Evolutionary conservation across 2,329 filamentous ascomycete genomes (phyloP), one percentile per base, ranked within the genome.

Genomic region (Botryotinia narcissicola): DNA sequence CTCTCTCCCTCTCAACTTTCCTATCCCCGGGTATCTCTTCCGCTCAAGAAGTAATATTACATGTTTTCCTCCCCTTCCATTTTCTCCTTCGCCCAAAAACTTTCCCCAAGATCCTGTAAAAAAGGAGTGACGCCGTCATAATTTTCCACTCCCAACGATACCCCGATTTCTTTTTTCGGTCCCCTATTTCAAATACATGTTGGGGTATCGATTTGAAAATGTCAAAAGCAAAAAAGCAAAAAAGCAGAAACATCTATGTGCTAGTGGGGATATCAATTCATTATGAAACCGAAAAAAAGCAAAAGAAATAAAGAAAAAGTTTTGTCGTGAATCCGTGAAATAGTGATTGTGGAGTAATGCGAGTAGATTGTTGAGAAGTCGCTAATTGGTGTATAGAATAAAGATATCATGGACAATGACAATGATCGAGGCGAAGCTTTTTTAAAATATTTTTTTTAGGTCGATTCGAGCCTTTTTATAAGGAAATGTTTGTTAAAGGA

Each of bases 401-500:
- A 42, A 35, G 35, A 64, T 44, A 72, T 74, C 40, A 32, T 62
- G 44, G 62, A 72, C 54, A 69, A 59, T 61, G 42, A 72, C 70
- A 25, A 57, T 51, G 29, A 54, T 70, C 32, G 67, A 71, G 46
- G 40, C 29, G 46, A 71, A 57, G 67, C 59, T 42, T n/a, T 60
- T 70, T 73, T 54, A 42, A 12, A 35, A 35, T 35, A 10, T n/a
- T 4, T 10, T 42, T 42, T 42, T 70, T 70, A n/a, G 51, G 60
- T 59, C 44, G 67, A 72, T 25, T 67, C n/a, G 70, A 72, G 29
- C 51, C n/a, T 54, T 29, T 51, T 60, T 18, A 51, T 51, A 81
- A 78, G 78, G 80, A 78, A 81, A 82, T 44, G 75, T 59, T 48
- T 74, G 82, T 81, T 64, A 80, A 82, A 76, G 74, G 81, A 74